Evolutionary conservation across 2,329 filamentous ascomycete genomes (phyloP), one percentile per base, ranked within the genome.

Genomic region (Aureobasidium pullulans): DNA sequence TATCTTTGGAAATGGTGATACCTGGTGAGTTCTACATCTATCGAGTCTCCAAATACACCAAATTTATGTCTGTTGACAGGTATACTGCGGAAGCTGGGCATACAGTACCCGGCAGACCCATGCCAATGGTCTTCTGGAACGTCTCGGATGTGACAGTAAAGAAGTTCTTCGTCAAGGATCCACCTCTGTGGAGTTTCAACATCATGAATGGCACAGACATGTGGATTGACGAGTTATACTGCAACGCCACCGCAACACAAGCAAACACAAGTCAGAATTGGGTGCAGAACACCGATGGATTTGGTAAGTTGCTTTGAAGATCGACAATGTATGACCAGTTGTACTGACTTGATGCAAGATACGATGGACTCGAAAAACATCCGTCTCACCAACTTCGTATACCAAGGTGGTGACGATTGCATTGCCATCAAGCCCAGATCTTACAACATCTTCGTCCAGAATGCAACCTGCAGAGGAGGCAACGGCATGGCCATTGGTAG

Each of bases 381-480:
- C 48, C 69, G 67, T 6, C 71, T 83, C 5, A 76, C 70, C 4
- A 80, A 81, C 60, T 76, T 83, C 54, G 69, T 73, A 6, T 83
- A 81, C 64, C 79, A 81, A 70, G 81, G 81, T 9, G 80, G 84
- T 65, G 86, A 79, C 67, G 73, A 81, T 59, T 90, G 87, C 70
- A 79, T 84, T 29, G 79, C 80, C 42, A 76, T 79, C 62, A 89
- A 88, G 71, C 76, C 80, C 43, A 78, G 87, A 71, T 84, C 83
- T 60, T 78, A 83, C 70, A 84, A 86, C 65, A 77, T 81, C 62
- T 71, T 74, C 37, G 70, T 79, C 59, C 77, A 80, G 59, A 86
- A 82, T 67, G 64, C 76, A 6, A 75, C 74, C 61, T 88, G 83
- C 59, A 73, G 75, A 43, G 77, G 78, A 11, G 80, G 80, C 3